Percentiles rank a stretch among this genome's conserved stretches.
Conservation (phyloP, 2,329 filamentous ascomycete species). For the Fusarium circinatum region DNA sequence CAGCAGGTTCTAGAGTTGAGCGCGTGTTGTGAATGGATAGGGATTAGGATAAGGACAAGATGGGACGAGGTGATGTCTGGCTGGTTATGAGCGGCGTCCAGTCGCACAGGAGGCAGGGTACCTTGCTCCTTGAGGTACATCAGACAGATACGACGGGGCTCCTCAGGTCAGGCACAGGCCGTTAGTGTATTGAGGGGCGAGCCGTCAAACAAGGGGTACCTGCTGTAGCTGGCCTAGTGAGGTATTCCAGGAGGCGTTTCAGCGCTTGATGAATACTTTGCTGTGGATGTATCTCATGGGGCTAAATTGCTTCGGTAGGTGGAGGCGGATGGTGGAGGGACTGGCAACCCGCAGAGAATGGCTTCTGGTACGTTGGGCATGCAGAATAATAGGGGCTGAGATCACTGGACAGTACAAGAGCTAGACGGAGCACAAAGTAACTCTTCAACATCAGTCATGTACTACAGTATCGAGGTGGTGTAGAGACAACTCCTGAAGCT, state of each 20-base stretch:
- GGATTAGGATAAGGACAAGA: slow-evolving; percentile 16
- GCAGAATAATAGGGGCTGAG: slow-evolving; percentile 42
- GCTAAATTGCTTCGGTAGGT: slow-evolving; percentile 27
- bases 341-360: slow-evolving; percentile 18
- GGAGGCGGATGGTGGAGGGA: slow-evolving; percentile 27
- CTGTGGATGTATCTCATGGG: slow-evolving; percentile 25
- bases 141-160: slow-evolving; percentile 18
- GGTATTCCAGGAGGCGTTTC: slow-evolving; percentile 30
- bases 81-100: slow-evolving; percentile 36
- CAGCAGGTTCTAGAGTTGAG: slow-evolving; percentile 7
- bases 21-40: slow-evolving; percentile 24
- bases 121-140: slow-evolving; percentile 30
- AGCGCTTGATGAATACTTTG: slow-evolving; percentile 24
- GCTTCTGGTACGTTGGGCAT: slow-evolving; percentile 32
- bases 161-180: slow-evolving; percentile 25
- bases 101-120: slow-evolving; percentile 30
- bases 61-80: slow-evolving; percentile 33
- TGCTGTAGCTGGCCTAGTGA: slow-evolving; percentile 22
- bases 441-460: background rate
- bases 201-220: slow-evolving; percentile 33
- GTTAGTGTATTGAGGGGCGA: slow-evolving; percentile 38
- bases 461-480: background rate
- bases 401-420: slow-evolving; percentile 19
- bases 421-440: background rate
- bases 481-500: slow-evolving; percentile 13